Base-by-base conservation (phyloP, 495 filamentous ascomycete genomes). In the Penicillium pancosmium region DNA sequence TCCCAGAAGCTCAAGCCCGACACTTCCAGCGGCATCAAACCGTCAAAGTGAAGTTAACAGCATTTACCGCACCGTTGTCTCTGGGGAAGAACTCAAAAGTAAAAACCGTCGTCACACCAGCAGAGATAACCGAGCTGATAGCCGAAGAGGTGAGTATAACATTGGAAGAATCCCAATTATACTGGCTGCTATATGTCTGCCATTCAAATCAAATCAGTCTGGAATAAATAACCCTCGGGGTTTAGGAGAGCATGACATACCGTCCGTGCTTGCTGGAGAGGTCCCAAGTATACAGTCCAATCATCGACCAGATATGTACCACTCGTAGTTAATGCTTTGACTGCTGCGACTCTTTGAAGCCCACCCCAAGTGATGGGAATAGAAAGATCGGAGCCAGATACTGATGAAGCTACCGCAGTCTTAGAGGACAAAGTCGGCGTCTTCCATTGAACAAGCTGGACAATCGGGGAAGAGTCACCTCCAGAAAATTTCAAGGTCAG, bases 221-320 rank as follows among this genome's bases (percentile, higher is more conserved):
- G n/a, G n/a, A 4, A 25, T 48, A 23, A 23, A 23, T 9, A 5
- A 31, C 9, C 27, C 3, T 12, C 9, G 11, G 9, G 12, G 3
- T 27, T 7, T 13, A 38, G 10, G 46, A 27, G 46, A 31, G 10
- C 8, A 27, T 13, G 47, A 76, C 68, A 71, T 72, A 70, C 77
- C 49, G 71, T 64, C 66, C 70, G 73, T 50, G 73, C 82, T 58
- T 81, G 69, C 55, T 87, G 84, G 19, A 88, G 65, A 16, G 78
- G 73, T 1, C 83, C 82, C 9, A 86, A 66, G 15, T 71, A 86
- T 55, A 74, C 58, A 0, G 84, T 87, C 82, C 82, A 88, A 34
- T 78, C 74, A 62, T 87, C 85, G 15, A 82, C 73, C 33, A 88
- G 61, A 55, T 77, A 81, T 18, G 61, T 69, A 2, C 81, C 80